These are phyloP conservation scores for Acrocalymma vagum DNA, from an alignment of 2,329 filamentous ascomycete species.

Conservation along the genomic window DNA sequence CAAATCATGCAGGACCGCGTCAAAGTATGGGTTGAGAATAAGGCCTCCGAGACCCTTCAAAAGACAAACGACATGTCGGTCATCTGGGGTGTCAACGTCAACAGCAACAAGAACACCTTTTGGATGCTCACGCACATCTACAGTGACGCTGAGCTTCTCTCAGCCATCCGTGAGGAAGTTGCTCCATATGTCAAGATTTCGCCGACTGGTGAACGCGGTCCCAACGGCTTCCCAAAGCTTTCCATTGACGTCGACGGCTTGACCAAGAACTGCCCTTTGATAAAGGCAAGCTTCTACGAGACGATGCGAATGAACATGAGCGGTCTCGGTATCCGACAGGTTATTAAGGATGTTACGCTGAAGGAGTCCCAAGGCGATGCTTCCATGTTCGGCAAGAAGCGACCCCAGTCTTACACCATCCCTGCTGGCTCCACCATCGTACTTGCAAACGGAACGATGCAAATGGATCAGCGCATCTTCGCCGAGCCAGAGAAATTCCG, in stretches of 20 bases:
- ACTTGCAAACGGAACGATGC: constrained; percentile 19
- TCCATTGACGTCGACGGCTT: constrained; percentile 19
- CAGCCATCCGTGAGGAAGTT: constrained; percentile 56
- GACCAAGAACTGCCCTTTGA: constrained; percentile 15
- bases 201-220: constrained; percentile 9
- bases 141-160: constrained; percentile 49
- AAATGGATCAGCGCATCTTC: constrained; percentile 23
- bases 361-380: constrained; percentile 18
- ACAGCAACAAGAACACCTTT: constrained; percentile 41
- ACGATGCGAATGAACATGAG: constrained; percentile 23
- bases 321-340: constrained; percentile 18
- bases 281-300: constrained; percentile 20
- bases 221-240: constrained; percentile 13
- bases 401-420: constrained; percentile 18
- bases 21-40: constrained; percentile 16
- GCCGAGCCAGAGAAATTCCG: constrained; percentile 17
- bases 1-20: constrained; percentile 19
- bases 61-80: constrained; percentile 21
- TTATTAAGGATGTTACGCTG: constrained; percentile 15
- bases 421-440: constrained; percentile 20
- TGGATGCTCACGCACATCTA: constrained; percentile 61
- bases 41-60: constrained; percentile 14
- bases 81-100: constrained; percentile 21
- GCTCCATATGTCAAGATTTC: constrained; percentile 50
- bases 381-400: constrained; percentile 18